Conservation (phyloP, 2,329 filamentous ascomycete species). For the Colletotrichum navitas region DNA sequence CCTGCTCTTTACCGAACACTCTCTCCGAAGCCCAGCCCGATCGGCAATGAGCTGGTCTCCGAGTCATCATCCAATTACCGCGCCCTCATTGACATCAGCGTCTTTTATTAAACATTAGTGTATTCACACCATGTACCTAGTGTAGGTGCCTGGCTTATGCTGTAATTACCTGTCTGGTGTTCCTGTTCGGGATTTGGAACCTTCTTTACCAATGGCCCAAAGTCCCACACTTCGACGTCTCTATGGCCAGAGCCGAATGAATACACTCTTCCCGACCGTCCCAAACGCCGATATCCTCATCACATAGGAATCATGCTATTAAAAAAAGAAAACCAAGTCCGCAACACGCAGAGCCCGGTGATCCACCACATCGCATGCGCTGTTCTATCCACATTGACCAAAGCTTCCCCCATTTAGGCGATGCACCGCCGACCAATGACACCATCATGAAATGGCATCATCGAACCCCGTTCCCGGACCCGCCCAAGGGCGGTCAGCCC, state of each 20-base stretch:
- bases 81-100: not conserved
- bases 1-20: not conserved
- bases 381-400: slow-evolving; percentile 16
- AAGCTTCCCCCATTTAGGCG: slow-evolving; percentile 5
- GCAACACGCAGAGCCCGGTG: slow-evolving; percentile 1
- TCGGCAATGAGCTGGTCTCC: not conserved
- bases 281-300: slow-evolving; percentile 22
- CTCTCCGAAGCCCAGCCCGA: not conserved
- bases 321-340: not conserved
- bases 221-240: slow-evolving; percentile 20
- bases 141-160: not conserved
- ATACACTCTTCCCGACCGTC: not conserved
- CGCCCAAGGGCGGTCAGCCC: slow-evolving; percentile 2
- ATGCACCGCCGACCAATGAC: slow-evolving; percentile 20
- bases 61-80: not conserved
- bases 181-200: slow-evolving; percentile 30
- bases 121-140: not conserved
- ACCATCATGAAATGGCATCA: slow-evolving; percentile 35
- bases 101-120: slow-evolving; percentile 11
- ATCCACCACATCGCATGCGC: slow-evolving; percentile 11
- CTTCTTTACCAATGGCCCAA: not conserved
- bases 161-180: slow-evolving; percentile 4
- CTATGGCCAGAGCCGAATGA: slow-evolving; percentile 5
- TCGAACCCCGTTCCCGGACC: slow-evolving; percentile 19
- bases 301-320: not conserved